Percentiles rank a stretch among this genome's conserved stretches.
These are phyloP conservation scores for Candida xiaguanensis DNA, from an alignment of 805 yeast species.

Conservation along the genomic window DNA sequence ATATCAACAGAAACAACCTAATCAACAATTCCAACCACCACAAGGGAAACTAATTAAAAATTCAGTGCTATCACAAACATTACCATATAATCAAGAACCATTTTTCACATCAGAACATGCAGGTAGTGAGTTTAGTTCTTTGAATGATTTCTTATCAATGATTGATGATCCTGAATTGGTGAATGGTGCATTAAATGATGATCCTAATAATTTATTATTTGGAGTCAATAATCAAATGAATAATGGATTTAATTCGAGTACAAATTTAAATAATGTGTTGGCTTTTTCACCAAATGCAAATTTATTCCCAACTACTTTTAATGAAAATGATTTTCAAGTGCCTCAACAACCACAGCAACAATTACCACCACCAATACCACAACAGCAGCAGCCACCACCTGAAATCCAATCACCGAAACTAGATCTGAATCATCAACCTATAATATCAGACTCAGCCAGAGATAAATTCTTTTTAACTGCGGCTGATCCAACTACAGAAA, in stretches of 20 bases:
- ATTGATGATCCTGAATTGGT: conserved; percentile 80
- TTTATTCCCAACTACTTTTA: conserved; percentile 15
- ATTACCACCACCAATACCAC: conserved; percentile 1
- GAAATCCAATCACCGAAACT: conserved; percentile 7
- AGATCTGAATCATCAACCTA: conserved; percentile 23
- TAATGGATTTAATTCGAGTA: conserved; percentile 5
- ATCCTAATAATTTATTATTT: conserved; percentile 20
- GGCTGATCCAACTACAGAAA: conserved; percentile 93
- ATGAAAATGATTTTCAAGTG: conserved; percentile 9
- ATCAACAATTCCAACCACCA: conserved; percentile 5
- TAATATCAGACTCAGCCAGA: conserved; percentile 71
- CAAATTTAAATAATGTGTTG: conserved; percentile 18
- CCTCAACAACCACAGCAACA: conserved; percentile 9
- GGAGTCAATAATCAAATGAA: conserved; percentile 13
- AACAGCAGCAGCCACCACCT: background rate
- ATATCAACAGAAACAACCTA: conserved; percentile 3
- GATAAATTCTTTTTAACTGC: conserved; percentile 94
- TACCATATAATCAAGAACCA: conserved; percentile 59
- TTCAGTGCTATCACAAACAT: conserved; percentile 36
- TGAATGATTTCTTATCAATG: conserved; percentile 86
- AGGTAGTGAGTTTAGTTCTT: conserved; percentile 85
- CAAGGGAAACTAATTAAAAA: conserved; percentile 14
- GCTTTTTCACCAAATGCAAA: conserved; percentile 29
- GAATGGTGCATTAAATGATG: conserved; percentile 37
- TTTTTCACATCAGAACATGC: conserved; percentile 88